Base-by-base conservation (phyloP, 768 basidiomycete genomes). In the Albatrellus ellisii region DNA sequence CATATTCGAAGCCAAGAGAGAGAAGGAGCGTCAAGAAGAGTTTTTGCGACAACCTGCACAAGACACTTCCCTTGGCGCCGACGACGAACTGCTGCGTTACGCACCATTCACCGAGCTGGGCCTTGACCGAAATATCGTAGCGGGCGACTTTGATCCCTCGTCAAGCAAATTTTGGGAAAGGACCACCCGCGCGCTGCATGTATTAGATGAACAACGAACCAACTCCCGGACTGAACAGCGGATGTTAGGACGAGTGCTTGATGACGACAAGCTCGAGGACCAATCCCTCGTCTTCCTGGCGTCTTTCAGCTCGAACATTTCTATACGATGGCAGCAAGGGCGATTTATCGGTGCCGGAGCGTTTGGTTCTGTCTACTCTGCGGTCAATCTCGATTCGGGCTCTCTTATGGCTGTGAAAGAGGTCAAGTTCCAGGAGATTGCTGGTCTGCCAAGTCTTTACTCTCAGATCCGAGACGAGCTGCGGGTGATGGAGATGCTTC, bases 391-490 rank as follows among this genome's bases (percentile, higher is more conserved):
- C 42, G 95, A 98, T 56, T 82, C 86, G 1, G 89, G 92, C 35
- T 84, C 85, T 32, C 76, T 97, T 46, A 97, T 99, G 91, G 95
- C 95, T 7, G 95, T 97, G 54, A 99, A 99, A 64, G 95, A 98
- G 65, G 90, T 98, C 59, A 89, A 90, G 40, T 41, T 32, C 27
- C 40, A 41, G 40, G 40, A 41, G 18, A 66, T 94, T 10, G 78
- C 87, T 4, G 88, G 87, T 15, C 64, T 89, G 39, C 85, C 92
- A 3, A 87, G 77, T 47, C 69, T 98, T 21, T 88, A 89, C 63
- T 72, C 85, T 40, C 87, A 92, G 56, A 95, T 98, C 61, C 83
- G 78, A 58, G 91, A 98, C 57, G 95, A 99, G 62, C 77, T 95
- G 42, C 80, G 77, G 51, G 90, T 99, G 43, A 99, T 99, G 95